phyloP scores from a whole-genome alignment of 2,329 filamentous ascomycete species.

The Aspergillus costaricaensis region DNA sequence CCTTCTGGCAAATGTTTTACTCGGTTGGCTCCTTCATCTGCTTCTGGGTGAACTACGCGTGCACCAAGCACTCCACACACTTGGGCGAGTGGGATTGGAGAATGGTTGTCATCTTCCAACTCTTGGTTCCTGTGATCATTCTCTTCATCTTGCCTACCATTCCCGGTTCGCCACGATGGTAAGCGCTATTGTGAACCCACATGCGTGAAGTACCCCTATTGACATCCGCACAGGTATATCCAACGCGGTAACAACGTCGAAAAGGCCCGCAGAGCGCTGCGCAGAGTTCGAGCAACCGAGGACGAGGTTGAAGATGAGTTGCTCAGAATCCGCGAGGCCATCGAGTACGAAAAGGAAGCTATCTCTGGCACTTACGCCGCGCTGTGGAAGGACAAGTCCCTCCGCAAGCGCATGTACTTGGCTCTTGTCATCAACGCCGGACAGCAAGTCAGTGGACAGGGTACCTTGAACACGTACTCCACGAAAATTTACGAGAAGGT shows the following conservation, averaged over 20 bases:
- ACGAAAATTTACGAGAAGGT: conserved; percentile 74
- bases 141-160: conserved; percentile 64
- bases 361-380: conserved; percentile 64
- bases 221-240: conserved; percentile 43
- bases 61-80: conserved; percentile 54
- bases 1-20: conserved; percentile 70
- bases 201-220: background rate
- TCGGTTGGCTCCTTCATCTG: conserved; percentile 66
- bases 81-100: conserved; percentile 74
- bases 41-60: conserved; percentile 67
- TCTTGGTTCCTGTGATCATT: conserved; percentile 66
- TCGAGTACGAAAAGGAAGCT: conserved; percentile 72
- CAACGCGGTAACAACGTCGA: conserved; percentile 62
- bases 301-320: conserved; percentile 69
- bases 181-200: background rate
- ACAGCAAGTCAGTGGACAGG: conserved; percentile 72
- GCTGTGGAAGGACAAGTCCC: conserved; percentile 68
- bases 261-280: conserved; percentile 59
- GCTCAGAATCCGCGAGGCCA: conserved; percentile 64
- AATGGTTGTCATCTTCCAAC: conserved; percentile 72
- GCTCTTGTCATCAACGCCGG: conserved; percentile 69
- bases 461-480: conserved; percentile 71
- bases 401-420: conserved; percentile 66
- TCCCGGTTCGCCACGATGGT: conserved; percentile 69
- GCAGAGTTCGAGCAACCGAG: conserved; percentile 63